Evolutionary conservation across 192 early-diverging fungal genomes (phyloP), one percentile per base, ranked within the genome.

Genomic region (Phycomyces nitens): DNA sequence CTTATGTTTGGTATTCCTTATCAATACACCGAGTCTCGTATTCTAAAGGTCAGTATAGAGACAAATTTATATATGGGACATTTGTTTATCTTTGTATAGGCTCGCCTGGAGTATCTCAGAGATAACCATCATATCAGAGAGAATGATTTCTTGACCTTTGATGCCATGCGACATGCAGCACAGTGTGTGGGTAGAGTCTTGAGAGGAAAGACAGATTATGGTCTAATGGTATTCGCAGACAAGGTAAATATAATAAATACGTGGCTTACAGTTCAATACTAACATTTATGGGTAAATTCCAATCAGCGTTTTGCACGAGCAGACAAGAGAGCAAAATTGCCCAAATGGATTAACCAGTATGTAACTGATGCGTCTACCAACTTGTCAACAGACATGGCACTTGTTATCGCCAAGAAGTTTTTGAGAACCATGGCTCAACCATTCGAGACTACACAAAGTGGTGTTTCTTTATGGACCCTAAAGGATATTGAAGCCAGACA

Each of bases 1-100:
- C 86, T 99, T 62, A 88, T 99, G 85, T 99, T 99, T 86, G 98
- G 98, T 14, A 96, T 99, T 55, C 98, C 98, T 5, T 99, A 98
- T 73, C 98, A 99, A 82, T 99, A 99, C 75, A 99, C 96, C 0
- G 96, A 97, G 72, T 90, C 87, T 53, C 74, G 96, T 21, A 96
- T 97, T 44, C 71, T 99, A 52, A 97, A 96, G 74, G 85, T 86
- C 56, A 49, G 38, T 43, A 1, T 18, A 24, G 11, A 22, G 26
- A n/a, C 21, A 24, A 16, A 34, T 27, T 53, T 61, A 21, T 49
- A 3, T 55, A 51, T 22, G 12, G 5, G 24, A 22, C 49, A 49
- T 56, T 39, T 49, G 1, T 15, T 15, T 39, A 9, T 43, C 22
- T 24, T 2, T 51, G 8, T 63, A n/a, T 22, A 88, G 84, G 96